Evolutionary conservation across 176 grass and related monocot genomes (phyloP), one percentile per base, ranked within the genome.

Genomic region (Oryza meridionalis): DNA sequence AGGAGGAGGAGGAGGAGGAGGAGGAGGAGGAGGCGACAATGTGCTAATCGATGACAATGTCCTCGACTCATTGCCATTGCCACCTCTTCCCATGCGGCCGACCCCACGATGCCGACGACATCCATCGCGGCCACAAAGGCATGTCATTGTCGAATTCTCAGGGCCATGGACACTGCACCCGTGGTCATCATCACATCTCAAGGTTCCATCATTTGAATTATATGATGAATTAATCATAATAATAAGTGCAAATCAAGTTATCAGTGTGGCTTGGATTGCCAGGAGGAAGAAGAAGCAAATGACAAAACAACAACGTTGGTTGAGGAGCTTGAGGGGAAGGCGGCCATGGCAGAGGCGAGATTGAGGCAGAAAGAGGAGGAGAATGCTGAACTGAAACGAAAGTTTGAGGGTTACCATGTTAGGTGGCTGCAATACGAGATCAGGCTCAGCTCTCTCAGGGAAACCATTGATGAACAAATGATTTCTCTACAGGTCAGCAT

Each of bases 371-470:
- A 85, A 43, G 81, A 84, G 29, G 76, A 84, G 51, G 86, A 94
- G 84, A 94, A 86, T 67, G 73, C 65, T 17, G 63, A 25, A 45
- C 75, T 94, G 17, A 67, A 59, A 29, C 81, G 82, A 16, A 76
- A 77, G 29, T 61, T 94, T 1, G 77, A 91, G 58, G 24, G 79
- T 25, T 94, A 91, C 75, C 77, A 87, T 51, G 55, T 61, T 50
- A 53, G 68, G 67, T 94, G 89, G 86, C 67, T 79, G 70, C 63
- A 87, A 33, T 82, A 77, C 73, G 92, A 94, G 86, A 83, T 78
- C 65, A 89, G 70, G 47, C 84, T 89, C 84, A 87, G 79, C 25
- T 89, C 86, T 19, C 27, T 91, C 24, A 87, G 89, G 37, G 86
- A 89, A 65, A 50, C 73, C 14, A 87, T 77, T 67, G 67, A 91